phyloP scores from a whole-genome alignment of 2,329 filamentous ascomycete species.

The Penicillium sp. region DNA sequence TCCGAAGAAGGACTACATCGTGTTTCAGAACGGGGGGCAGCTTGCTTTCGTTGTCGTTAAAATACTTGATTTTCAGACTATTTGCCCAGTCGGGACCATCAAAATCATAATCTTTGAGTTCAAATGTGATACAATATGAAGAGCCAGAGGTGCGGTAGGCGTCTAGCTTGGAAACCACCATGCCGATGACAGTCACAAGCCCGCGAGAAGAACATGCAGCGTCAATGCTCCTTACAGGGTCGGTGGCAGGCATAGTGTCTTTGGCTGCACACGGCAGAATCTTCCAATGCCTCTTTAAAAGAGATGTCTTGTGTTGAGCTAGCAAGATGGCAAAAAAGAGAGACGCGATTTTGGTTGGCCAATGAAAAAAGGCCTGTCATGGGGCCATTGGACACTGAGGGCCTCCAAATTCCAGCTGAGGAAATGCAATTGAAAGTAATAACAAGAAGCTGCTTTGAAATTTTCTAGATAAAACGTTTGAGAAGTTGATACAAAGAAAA shows the following conservation, averaged over 20 bases:
- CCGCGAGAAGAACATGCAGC: slow-evolving; percentile 39
- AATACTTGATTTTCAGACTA: slow-evolving; percentile 59
- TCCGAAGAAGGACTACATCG: slow-evolving; percentile 66
- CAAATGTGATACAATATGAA: slow-evolving; percentile 64
- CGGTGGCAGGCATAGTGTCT: slow-evolving; percentile 20
- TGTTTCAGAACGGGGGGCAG: slow-evolving; percentile 51
- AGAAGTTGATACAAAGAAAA: background rate
- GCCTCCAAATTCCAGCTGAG: background rate
- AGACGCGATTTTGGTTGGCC: background rate
- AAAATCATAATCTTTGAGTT: slow-evolving; percentile 59
- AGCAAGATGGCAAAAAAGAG: background rate
- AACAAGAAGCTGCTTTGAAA: background rate
- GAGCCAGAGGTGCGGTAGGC: slow-evolving; percentile 52
- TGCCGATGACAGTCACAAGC: slow-evolving; percentile 64
- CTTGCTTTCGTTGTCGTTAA: slow-evolving; percentile 48
- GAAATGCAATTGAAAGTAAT: background rate
- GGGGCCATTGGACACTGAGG: background rate
- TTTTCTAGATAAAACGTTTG: background rate
- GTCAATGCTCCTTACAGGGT: slow-evolving; percentile 48
- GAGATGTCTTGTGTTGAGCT: background rate
- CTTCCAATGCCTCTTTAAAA: background rate
- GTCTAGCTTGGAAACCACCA: slow-evolving; percentile 65
- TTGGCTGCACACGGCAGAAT: background rate
- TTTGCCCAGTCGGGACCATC: slow-evolving; percentile 40
- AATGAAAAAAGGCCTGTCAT: background rate